Percentiles rank a stretch among this genome's conserved stretches.
Conservation (phyloP, 2,329 filamentous ascomycete genomes). For the Cercospora zeae-maydis region DNA sequence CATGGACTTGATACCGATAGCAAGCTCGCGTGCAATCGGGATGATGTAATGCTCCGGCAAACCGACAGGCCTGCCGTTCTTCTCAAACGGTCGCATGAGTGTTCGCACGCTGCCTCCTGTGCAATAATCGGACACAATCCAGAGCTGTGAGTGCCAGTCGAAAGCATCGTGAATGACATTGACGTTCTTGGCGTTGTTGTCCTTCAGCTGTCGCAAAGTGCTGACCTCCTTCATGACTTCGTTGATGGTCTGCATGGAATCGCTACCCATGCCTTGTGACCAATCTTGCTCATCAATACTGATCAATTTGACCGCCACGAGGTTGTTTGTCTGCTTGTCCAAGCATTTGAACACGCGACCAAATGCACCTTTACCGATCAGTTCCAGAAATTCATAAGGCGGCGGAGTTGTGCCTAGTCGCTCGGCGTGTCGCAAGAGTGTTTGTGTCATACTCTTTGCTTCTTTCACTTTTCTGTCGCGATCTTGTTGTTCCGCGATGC, state of each 20-base stretch:
- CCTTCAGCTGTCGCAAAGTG: constrained; percentile 68
- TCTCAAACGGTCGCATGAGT: constrained; percentile 48
- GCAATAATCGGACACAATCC: constrained; percentile 86
- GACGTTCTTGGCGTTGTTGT: constrained; percentile 72
- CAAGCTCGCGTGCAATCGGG: constrained; percentile 61
- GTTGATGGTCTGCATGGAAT: constrained; percentile 53
- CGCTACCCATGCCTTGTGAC: constrained; percentile 48
- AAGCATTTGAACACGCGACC: constrained; percentile 68
- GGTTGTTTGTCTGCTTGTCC: constrained; percentile 42
- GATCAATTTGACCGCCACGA: constrained; percentile 78
- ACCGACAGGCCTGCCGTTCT: constrained; percentile 28
- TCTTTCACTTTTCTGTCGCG: constrained; percentile 51
- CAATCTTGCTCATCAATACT: constrained; percentile 75
- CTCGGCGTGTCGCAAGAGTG: constrained; percentile 60
- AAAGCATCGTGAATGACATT: constrained; percentile 78
- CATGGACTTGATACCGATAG: constrained; percentile 58
- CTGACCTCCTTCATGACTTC: constrained; percentile 61
- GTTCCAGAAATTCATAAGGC: constrained; percentile 64
- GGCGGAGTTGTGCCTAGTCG: constrained; percentile 60
- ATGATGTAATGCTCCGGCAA: constrained; percentile 61
- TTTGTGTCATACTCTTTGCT: constrained; percentile 65
- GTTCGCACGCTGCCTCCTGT: constrained; percentile 75
- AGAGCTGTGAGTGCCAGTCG: constrained; percentile 73
- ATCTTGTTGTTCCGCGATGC: constrained; percentile 23
- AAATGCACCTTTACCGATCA: constrained; percentile 72